Evolutionary conservation across 805 yeast genomes (phyloP).

Genomic region (Zygosaccharomyces pseudorouxii): DNA sequence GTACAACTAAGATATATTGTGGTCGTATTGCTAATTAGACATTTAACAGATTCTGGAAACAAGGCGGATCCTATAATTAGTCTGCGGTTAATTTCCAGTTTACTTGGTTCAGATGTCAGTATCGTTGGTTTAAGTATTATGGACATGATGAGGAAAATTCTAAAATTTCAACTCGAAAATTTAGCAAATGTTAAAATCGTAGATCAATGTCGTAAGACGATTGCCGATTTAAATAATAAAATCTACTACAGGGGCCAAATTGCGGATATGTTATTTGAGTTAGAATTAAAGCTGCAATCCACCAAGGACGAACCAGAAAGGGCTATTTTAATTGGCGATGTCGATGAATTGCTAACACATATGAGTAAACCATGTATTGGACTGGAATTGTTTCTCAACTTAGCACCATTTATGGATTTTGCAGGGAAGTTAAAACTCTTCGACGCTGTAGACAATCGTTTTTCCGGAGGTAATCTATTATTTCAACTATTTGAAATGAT

Average conservation of each 20-base stretch:
- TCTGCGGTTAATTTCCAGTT: conserved; percentile 47
- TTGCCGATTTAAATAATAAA: conserved; percentile 69
- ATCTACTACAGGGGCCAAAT: conserved; percentile 84
- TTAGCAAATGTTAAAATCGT: conserved; percentile 31
- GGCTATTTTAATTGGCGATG: conserved; percentile 19
- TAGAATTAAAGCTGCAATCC: conserved; percentile 42
- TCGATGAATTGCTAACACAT: conserved; percentile 20
- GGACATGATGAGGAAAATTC: conserved; percentile 62
- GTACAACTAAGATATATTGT: conserved; percentile 70
- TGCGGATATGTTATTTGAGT: conserved; percentile 71
- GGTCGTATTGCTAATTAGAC: conserved; percentile 44
- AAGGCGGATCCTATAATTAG: conserved; percentile 26
- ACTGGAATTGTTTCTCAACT: conserved; percentile 27
- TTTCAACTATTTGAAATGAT: conserved; percentile 21
- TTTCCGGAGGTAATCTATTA: conserved; percentile 20
- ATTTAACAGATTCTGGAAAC: conserved; percentile 23
- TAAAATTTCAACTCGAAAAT: conserved; percentile 43
- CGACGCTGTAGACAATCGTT: conserved; percentile 21
- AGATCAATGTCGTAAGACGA: conserved; percentile 48
- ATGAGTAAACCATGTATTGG: conserved; percentile 24
- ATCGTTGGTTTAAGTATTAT: conserved; percentile 83
- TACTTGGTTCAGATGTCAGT: conserved; percentile 72
- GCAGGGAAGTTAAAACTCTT: conserved; percentile 15
- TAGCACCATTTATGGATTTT: conserved; percentile 19
- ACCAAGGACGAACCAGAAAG: conserved; percentile 24